Base-by-base conservation (phyloP, 1,284 basidiomycete species). In the Puccinia triticina region DNA sequence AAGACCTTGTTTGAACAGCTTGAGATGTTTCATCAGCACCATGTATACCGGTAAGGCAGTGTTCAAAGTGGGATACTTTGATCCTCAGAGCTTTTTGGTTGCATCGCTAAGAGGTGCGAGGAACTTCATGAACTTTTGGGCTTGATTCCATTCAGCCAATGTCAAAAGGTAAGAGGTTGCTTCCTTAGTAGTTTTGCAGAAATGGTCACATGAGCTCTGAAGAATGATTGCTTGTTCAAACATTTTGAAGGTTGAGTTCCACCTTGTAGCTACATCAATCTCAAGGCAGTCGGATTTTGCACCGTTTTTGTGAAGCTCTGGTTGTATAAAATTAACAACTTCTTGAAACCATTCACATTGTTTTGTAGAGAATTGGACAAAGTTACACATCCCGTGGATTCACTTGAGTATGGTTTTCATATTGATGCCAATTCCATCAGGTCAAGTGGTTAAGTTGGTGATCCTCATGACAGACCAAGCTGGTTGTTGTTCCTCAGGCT, bases 221-320 rank as follows among this genome's bases (percentile, higher is more conserved):
- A 75, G 73, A 37, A 8, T 7, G 32, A 75, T 57, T 50, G 29
- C 73, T 14, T 14, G 48, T 7, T 75, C 8, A 37, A 75, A 57
- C 73, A 75, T 75, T 0, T 46, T 18, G 37, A 57, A 75, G 29
- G 73, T 75, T n/a, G 73, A 75, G 57, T 55, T 75, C 73, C 48
- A 75, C 7, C 29, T 29, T 2, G 73, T 75, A 14, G 50, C n/a
- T n/a, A 75, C 48, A 75, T 75, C 50, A 14, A 75, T 55, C 18
- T 57, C 57, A 23, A 75, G 73, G 18, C 48, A 3, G 26, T 37
- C 48, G 61, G 37, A 64, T 29, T 71, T 71, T 2, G 48, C 26
- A 26, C 73, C 73, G 12, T 14, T 5, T 55, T 75, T 50, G 7
- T 23, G 2, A 5, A 75, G 50, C 8, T 75, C 46, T 12, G 73